A percentile compares a stretch with the other conserved stretches of the same genome.
These are phyloP conservation scores for Chamaecrista fasciculata DNA, from an alignment of 306 rosid genomes.

Conservation along the genomic window DNA sequence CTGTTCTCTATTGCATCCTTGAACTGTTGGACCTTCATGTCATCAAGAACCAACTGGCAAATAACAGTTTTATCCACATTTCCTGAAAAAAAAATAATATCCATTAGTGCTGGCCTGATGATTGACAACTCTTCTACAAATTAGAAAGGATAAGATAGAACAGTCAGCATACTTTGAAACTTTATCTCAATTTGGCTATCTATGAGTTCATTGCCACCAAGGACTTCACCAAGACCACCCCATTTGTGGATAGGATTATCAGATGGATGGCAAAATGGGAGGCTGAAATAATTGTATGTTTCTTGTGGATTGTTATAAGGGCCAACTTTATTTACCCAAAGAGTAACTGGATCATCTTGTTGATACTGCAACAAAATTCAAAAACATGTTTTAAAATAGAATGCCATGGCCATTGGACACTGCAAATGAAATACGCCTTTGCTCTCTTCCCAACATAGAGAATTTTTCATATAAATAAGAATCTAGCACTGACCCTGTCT, in stretches of 20 bases:
- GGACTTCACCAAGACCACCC: conserved; percentile 99
- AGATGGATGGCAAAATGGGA: conserved; percentile 81
- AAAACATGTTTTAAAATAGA: conserved; percentile 25
- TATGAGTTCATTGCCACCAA: conserved; percentile 97
- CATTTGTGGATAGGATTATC: conserved; percentile 78
- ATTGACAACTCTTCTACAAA: conserved; percentile 15
- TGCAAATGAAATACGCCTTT: conserved; percentile 10
- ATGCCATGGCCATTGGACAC: not conserved
- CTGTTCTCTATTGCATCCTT: conserved; percentile 93
- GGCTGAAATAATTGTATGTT: conserved; percentile 96
- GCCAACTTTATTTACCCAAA: conserved; percentile 99
- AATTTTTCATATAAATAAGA: not conserved
- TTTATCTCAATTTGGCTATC: conserved; percentile 84
- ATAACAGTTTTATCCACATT: conserved; percentile 71
- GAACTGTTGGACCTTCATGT: conserved; percentile 71
- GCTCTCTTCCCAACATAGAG: conserved; percentile 4
- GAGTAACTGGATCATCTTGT: conserved; percentile 61
- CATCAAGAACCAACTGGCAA: conserved; percentile 69
- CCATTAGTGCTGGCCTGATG: conserved; percentile 17
- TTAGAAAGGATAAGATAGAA: not conserved
- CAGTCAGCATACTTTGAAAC: conserved; percentile 55
- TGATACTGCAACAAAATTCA: conserved; percentile 63
- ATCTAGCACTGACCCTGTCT: not conserved
- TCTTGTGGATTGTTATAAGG: conserved; percentile 99
- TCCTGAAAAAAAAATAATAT: conserved; percentile 45